Evolutionary conservation across 148 eudicot genomes (phyloP).

Genomic region (Arctostaphylos glauca): DNA sequence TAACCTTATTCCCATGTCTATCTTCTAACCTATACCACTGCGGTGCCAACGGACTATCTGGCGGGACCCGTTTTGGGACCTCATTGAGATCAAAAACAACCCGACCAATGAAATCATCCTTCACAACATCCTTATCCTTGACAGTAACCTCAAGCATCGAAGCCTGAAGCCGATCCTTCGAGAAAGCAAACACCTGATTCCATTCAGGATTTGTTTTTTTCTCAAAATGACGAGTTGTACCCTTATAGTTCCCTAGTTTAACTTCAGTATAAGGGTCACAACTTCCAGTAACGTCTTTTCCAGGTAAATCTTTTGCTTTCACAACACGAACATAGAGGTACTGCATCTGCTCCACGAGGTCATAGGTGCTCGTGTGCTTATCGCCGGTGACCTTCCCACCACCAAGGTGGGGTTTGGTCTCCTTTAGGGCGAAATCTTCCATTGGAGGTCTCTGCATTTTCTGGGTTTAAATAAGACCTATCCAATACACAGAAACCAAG

Average conservation of each 20-base stretch:
- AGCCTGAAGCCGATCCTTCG: slow-evolving; percentile 17
- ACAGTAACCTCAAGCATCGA: slow-evolving; percentile 12
- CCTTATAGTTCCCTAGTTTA: slow-evolving; percentile 28
- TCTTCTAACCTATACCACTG: slow-evolving; percentile 15
- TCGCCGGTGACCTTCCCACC: slow-evolving; percentile 21
- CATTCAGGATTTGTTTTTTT: slow-evolving; percentile 27
- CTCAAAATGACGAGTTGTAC: slow-evolving; percentile 27
- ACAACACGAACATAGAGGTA: slow-evolving; percentile 35
- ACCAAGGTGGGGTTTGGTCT: slow-evolving; percentile 44
- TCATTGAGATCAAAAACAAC: slow-evolving; percentile 5
- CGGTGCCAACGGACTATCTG: slow-evolving; percentile 3
- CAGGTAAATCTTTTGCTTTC: slow-evolving; percentile 24
- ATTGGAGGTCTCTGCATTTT: slow-evolving; percentile 47
- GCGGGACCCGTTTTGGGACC: slow-evolving; percentile 3
- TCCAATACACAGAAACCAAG: background rate
- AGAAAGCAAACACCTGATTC: slow-evolving; percentile 10
- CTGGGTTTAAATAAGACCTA: background rate
- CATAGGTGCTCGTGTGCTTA: slow-evolving; percentile 21
- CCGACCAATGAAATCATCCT: slow-evolving; percentile 14
- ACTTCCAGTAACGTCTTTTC: slow-evolving; percentile 24
- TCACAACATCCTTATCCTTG: slow-evolving; percentile 12
- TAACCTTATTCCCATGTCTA: background rate
- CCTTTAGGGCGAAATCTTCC: slow-evolving; percentile 53
- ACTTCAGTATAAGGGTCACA: slow-evolving; percentile 31
- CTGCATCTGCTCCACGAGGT: slow-evolving; percentile 32